Percentiles rank a stretch among this genome's conserved stretches.
These are phyloP conservation scores for Mycena capillaripes DNA, from an alignment of 768 basidiomycete genomes.

Conservation along the genomic window DNA sequence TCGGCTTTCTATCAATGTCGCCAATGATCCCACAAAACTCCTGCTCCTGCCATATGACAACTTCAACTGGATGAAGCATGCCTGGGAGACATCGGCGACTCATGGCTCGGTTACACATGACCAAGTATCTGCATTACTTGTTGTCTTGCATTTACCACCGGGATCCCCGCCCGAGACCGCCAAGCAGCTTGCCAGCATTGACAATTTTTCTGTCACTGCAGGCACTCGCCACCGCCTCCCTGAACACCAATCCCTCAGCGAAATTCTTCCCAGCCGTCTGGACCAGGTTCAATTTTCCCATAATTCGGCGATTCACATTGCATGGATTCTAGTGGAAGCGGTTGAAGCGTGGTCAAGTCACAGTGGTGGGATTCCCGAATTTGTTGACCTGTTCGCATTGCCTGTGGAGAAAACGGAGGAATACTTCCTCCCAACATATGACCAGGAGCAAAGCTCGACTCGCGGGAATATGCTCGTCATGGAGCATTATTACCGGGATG, in stretches of 20 bases:
- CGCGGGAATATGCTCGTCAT: slow-evolving; percentile 29
- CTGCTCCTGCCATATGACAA: slow-evolving; percentile 42
- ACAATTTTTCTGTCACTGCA: not conserved
- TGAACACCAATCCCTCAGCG: not conserved
- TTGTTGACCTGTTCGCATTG: slow-evolving; percentile 11
- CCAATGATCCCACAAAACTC: slow-evolving; percentile 36
- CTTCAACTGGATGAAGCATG: slow-evolving; percentile 40
- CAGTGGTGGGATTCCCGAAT: not conserved
- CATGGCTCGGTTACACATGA: slow-evolving; percentile 36
- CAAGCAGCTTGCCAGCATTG: not conserved
- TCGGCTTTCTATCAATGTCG: slow-evolving; percentile 8
- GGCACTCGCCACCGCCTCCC: not conserved
- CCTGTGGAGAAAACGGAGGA: slow-evolving; percentile 6
- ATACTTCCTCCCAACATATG: slow-evolving; percentile 25
- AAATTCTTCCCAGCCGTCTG: not conserved
- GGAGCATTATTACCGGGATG: slow-evolving; percentile 12
- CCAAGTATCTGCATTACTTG: slow-evolving; percentile 40
- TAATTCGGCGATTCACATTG: slow-evolving; percentile 8
- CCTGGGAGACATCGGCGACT: slow-evolving; percentile 32
- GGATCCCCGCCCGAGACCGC: not conserved
- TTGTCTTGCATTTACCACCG: slow-evolving; percentile 15
- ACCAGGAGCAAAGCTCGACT: slow-evolving; percentile 29
- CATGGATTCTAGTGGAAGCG: not conserved
- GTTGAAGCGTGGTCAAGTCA: not conserved
- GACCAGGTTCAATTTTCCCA: not conserved